Evolutionary conservation across 2,329 filamentous ascomycete species (phyloP).

Genomic region (Capronia epimyces): DNA sequence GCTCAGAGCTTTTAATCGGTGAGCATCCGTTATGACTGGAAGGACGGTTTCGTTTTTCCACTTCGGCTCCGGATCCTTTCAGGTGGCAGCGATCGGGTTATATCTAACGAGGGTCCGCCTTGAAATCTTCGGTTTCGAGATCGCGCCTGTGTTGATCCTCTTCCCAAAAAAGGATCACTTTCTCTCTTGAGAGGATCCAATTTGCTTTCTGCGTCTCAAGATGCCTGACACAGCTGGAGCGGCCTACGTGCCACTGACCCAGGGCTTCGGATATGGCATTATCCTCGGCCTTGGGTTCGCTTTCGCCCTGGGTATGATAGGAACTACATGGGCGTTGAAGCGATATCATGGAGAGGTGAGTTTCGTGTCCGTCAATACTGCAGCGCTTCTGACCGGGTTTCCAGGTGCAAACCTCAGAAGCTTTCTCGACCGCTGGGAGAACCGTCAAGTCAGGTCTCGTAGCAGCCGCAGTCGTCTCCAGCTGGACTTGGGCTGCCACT

Average conservation of each 20-base stretch:
- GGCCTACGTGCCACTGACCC: constrained; percentile 13
- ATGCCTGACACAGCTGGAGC: constrained; percentile 16
- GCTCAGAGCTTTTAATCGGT: constrained; percentile 1
- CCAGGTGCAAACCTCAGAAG: constrained; percentile 79
- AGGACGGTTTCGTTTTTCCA: background rate
- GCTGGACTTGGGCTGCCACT: constrained; percentile 59
- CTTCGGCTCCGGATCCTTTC: background rate
- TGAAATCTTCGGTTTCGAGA: background rate
- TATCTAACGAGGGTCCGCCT: background rate
- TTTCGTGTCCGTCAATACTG: background rate
- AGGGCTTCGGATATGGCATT: constrained; percentile 46
- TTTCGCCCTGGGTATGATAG: constrained; percentile 42
- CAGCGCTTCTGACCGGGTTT: background rate
- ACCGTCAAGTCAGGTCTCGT: constrained; percentile 86
- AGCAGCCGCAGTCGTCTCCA: constrained; percentile 82
- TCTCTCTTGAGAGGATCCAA: background rate
- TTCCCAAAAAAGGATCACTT: constrained; percentile 15
- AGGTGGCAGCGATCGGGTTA: background rate
- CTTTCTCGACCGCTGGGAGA: constrained; percentile 83
- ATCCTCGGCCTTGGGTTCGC: constrained; percentile 48
- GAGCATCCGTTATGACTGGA: background rate
- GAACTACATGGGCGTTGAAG: constrained; percentile 62
- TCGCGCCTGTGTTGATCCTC: background rate
- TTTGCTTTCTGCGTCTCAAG: constrained; percentile 3
- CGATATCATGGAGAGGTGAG: constrained; percentile 58